These are phyloP conservation scores for Sordaria brevicollis DNA, from an alignment of 495 filamentous ascomycete genomes.

Conservation along the genomic window DNA sequence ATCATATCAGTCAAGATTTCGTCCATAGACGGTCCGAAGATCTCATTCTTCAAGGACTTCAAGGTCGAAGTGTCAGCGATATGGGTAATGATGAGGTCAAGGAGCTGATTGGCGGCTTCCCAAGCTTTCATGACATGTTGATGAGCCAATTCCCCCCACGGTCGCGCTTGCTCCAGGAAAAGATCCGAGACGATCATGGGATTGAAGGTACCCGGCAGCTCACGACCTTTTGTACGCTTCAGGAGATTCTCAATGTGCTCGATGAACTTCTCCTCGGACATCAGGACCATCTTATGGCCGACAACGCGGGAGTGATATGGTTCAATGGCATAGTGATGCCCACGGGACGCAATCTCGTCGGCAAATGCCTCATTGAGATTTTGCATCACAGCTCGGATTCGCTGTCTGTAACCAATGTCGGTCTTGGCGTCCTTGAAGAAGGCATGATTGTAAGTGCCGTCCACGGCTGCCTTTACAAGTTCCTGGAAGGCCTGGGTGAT, in stretches of 20 bases:
- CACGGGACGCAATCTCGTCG: slow-evolving; percentile 31
- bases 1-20: slow-evolving; percentile 9
- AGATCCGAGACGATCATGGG: slow-evolving; percentile 37
- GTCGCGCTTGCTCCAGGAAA: slow-evolving; percentile 31
- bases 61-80: slow-evolving; percentile 22
- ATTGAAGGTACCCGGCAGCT: slow-evolving; percentile 38
- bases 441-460: slow-evolving; percentile 44
- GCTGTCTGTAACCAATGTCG: slow-evolving; percentile 31
- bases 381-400: slow-evolving; percentile 51
- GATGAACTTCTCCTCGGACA: slow-evolving; percentile 20
- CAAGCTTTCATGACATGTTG: slow-evolving; percentile 16
- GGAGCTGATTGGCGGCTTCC: slow-evolving; percentile 11
- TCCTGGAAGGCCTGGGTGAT: slow-evolving; percentile 41
- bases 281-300: not conserved
- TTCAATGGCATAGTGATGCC: slow-evolving; percentile 26
- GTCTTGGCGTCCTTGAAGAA: slow-evolving; percentile 44
- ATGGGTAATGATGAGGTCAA: slow-evolving; percentile 16
- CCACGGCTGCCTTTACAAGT: slow-evolving; percentile 39
- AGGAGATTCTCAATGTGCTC: slow-evolving; percentile 22
- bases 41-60: slow-evolving; percentile 15
- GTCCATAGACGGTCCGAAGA: slow-evolving; percentile 23
- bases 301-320: slow-evolving; percentile 16
- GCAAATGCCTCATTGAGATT: slow-evolving; percentile 48
- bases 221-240: slow-evolving; percentile 24
- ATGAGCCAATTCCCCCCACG: slow-evolving; percentile 24